Percentiles rank a stretch among this genome's conserved stretches.
phyloP scores from a whole-genome alignment of 345 rosid genomes.

The Dipteronia sinensis region DNA sequence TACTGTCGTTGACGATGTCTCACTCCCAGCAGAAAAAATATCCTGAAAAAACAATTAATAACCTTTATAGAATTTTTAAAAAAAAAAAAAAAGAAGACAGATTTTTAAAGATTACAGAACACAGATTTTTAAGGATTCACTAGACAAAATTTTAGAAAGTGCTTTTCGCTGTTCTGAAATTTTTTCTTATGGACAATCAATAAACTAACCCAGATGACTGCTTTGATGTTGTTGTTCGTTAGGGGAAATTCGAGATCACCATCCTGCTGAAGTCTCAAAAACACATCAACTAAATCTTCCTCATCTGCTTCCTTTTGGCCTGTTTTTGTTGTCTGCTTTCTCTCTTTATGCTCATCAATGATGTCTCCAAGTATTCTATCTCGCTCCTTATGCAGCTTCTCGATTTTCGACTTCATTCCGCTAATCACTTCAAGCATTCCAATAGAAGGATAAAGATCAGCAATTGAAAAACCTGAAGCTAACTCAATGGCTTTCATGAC shows the following conservation, averaged over 20 bases:
- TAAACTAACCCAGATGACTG: too few species aligned
- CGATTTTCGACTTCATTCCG: conserved; percentile 5
- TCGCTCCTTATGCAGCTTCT: conserved; percentile 15
- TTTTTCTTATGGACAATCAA: too few species aligned
- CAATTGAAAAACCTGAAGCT: conserved; percentile 4
- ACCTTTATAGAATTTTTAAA: too few species aligned
- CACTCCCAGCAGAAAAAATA: conserved; percentile 17
- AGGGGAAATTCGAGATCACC: too few species aligned
- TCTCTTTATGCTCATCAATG: conserved; percentile 18
- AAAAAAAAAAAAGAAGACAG: too few species aligned
- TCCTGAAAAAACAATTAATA: conserved; percentile 14
- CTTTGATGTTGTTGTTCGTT: too few species aligned
- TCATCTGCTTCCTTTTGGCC: background rate
- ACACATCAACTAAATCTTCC: conserved; percentile 32
- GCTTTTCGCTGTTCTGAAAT: background rate
- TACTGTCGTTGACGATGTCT: conserved; percentile 21
- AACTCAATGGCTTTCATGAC: conserved; percentile 8
- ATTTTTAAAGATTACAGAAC: too few species aligned
- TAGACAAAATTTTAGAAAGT: too few species aligned
- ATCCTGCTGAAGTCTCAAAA: too few species aligned
- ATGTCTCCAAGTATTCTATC: conserved; percentile 22
- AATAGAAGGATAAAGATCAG: conserved; percentile 4
- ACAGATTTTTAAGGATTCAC: too few species aligned
- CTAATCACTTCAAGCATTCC: conserved; percentile 1
- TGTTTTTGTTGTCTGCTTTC: background rate